These are phyloP conservation scores for Botryobasidium botryosum DNA, from an alignment of 768 basidiomycete genomes.

Conservation along the genomic window DNA sequence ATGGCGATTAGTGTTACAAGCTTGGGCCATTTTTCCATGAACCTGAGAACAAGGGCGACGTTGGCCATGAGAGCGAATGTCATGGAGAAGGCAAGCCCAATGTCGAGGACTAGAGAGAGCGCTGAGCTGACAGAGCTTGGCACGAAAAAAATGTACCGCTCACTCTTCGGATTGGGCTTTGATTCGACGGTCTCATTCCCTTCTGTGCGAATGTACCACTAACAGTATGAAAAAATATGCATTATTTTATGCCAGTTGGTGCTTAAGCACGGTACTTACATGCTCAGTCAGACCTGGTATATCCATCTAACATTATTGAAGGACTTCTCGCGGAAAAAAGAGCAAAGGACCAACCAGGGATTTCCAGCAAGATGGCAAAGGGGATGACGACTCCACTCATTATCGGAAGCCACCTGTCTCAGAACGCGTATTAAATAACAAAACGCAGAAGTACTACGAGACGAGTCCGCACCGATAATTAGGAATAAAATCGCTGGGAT, in stretches of 20 bases:
- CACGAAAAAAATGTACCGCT: neutral
- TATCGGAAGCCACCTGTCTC: conserved; percentile 10
- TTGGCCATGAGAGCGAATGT: conserved; percentile 53
- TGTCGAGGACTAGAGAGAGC: conserved; percentile 27
- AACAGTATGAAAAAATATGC: too few species aligned
- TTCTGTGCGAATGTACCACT: conserved; percentile 33
- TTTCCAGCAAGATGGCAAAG: conserved; percentile 66
- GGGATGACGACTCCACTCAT: conserved; percentile 12
- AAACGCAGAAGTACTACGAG: too few species aligned
- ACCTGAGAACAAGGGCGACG: conserved; percentile 45
- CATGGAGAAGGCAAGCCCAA: conserved; percentile 51
- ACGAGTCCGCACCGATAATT: too few species aligned
- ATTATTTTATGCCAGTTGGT: conserved; percentile 1
- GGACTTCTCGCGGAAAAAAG: too few species aligned
- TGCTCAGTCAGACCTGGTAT: conserved; percentile 55
- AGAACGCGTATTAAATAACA: too few species aligned
- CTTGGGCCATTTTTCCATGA: conserved; percentile 50
- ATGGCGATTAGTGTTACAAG: conserved; percentile 46
- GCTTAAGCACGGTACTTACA: conserved; percentile 24
- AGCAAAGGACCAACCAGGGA: too few species aligned
- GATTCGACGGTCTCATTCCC: conserved; percentile 30
- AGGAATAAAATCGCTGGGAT: too few species aligned
- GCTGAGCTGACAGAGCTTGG: too few species aligned
- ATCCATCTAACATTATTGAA: too few species aligned
- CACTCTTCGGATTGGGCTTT: conserved; percentile 31